phyloP scores from a whole-genome alignment of 495 filamentous ascomycete genomes.

The Neurospora sp. region DNA sequence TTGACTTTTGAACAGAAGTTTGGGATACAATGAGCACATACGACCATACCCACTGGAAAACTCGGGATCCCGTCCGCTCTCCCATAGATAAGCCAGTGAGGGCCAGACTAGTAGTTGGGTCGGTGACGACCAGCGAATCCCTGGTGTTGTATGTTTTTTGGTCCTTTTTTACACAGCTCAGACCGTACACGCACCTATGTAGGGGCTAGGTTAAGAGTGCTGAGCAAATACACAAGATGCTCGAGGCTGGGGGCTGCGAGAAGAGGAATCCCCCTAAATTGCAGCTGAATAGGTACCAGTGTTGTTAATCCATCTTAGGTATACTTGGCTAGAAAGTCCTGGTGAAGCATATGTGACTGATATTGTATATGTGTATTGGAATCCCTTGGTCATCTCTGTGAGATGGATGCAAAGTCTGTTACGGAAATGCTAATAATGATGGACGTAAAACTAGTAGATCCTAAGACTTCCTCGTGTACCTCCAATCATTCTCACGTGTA shows the following conservation, averaged over 20 bases:
- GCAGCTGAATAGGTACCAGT: too few species aligned
- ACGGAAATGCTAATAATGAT: background rate
- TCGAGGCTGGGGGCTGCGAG: too few species aligned
- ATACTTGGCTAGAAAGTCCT: too few species aligned
- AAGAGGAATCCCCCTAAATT: too few species aligned
- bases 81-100: slow-evolving; percentile 30
- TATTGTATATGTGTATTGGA: background rate
- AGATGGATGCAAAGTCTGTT: background rate
- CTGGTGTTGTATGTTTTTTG: slow-evolving; percentile 30
- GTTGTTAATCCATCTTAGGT: too few species aligned
- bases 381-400: background rate
- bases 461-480: background rate
- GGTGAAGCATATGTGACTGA: too few species aligned
- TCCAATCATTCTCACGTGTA: background rate
- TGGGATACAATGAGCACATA: background rate
- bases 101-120: slow-evolving; percentile 23
- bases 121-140: slow-evolving; percentile 32
- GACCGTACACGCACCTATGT: too few species aligned
- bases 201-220: too few species aligned
- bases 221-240: too few species aligned
- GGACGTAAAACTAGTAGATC: background rate
- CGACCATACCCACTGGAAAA: slow-evolving; percentile 15
- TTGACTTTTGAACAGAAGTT: background rate
- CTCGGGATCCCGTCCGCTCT: slow-evolving; percentile 44
- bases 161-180: too few species aligned